These are phyloP conservation scores for Fusarium lateritium DNA, from an alignment of 2,329 filamentous ascomycete genomes.

Conservation along the genomic window DNA sequence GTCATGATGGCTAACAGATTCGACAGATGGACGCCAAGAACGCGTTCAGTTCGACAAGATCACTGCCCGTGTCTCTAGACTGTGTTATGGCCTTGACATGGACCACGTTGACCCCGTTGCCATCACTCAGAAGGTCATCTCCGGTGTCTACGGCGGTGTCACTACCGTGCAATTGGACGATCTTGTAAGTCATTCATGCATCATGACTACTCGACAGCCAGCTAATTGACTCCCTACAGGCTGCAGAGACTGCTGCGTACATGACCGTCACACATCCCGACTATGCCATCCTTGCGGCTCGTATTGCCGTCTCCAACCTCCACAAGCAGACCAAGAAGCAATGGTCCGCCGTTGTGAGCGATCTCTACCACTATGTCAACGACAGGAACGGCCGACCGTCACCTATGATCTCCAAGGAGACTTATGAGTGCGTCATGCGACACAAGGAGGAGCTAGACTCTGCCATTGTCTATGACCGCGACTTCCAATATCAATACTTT, in stretches of 20 bases:
- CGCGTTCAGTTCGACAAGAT: constrained; percentile 99
- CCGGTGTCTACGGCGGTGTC: constrained; percentile 98
- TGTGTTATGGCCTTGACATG: constrained; percentile 97
- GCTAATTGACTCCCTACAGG: constrained; percentile 66
- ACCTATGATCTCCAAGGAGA: constrained; percentile 95
- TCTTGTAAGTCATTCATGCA: constrained; percentile 75
- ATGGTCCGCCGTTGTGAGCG: constrained; percentile 94
- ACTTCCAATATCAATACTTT: constrained; percentile 99
- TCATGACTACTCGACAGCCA: constrained; percentile 2
- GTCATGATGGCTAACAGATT: constrained; percentile 48
- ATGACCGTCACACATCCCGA: constrained; percentile 99
- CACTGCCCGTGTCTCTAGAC: constrained; percentile 95
- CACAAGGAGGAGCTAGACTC: constrained; percentile 98
- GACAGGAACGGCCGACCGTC: constrained; percentile 87
- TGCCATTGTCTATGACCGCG: constrained; percentile 98
- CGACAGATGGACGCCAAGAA: constrained; percentile 96
- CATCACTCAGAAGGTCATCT: constrained; percentile 99
- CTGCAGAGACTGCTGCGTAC: constrained; percentile 98
- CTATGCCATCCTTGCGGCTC: constrained; percentile 97
- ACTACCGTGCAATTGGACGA: constrained; percentile 97
- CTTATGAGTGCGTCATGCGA: constrained; percentile 93
- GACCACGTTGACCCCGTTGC: constrained; percentile 97
- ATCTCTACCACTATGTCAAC: constrained; percentile 97
- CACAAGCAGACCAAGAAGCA: constrained; percentile 99
- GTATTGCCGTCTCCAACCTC: constrained; percentile 98